phyloP scores from a whole-genome alignment of 2,329 filamentous ascomycete genomes.

The Verticillium alfalfae region DNA sequence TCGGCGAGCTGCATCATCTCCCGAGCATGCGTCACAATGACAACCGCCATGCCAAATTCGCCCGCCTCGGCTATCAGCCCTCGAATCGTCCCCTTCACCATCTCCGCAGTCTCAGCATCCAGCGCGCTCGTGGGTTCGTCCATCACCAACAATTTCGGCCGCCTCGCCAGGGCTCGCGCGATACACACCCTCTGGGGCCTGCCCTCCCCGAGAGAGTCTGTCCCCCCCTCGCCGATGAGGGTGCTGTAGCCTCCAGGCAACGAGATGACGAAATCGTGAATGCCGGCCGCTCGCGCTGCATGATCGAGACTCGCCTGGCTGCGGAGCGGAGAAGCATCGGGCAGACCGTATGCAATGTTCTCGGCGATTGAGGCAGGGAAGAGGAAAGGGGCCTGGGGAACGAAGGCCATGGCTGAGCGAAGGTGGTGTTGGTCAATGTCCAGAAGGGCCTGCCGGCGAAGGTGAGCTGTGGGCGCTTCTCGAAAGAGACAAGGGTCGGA shows the following conservation, averaged over 20 bases:
- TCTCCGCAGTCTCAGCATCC: slow-evolving; percentile 61
- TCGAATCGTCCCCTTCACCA: slow-evolving; percentile 58
- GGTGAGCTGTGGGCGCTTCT: slow-evolving; percentile 34
- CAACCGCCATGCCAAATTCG: slow-evolving; percentile 52
- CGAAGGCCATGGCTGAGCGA: slow-evolving; percentile 58
- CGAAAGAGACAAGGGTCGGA: background rate
- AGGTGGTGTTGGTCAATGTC: slow-evolving; percentile 55
- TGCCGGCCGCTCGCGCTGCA: slow-evolving; percentile 55
- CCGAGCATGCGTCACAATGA: slow-evolving; percentile 75
- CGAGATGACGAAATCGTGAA: slow-evolving; percentile 71
- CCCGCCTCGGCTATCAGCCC: slow-evolving; percentile 35
- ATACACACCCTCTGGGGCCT: slow-evolving; percentile 80
- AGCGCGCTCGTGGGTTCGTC: slow-evolving; percentile 85
- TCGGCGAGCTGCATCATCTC: slow-evolving; percentile 86
- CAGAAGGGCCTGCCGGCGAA: slow-evolving; percentile 54
- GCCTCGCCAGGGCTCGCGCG: slow-evolving; percentile 68
- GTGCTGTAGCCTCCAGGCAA: slow-evolving; percentile 60
- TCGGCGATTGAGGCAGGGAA: slow-evolving; percentile 73
- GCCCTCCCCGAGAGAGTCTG: slow-evolving; percentile 72
- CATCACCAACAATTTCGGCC: slow-evolving; percentile 68
- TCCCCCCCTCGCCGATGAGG: slow-evolving; percentile 67
- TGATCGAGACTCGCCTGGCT: slow-evolving; percentile 34
- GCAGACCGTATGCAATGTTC: slow-evolving; percentile 79
- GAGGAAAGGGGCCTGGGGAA: slow-evolving; percentile 66
- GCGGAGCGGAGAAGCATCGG: slow-evolving; percentile 45